These are phyloP conservation scores for Leccinellum albellum DNA, from an alignment of 768 basidiomycete species.

Conservation along the genomic window DNA sequence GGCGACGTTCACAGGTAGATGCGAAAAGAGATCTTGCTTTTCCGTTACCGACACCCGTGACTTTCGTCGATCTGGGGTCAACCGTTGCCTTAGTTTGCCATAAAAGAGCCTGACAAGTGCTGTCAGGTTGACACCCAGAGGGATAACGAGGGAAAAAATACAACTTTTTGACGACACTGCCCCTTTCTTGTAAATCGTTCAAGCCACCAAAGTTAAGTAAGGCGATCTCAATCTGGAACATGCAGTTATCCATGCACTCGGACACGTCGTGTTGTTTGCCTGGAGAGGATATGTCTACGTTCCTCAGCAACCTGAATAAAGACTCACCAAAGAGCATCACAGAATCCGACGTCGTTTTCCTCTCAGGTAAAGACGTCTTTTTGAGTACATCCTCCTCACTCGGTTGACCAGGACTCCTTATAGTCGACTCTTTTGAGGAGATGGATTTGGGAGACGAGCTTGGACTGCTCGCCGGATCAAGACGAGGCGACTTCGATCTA, in stretches of 20 bases:
- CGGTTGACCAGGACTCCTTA: constrained; percentile 23
- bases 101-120: constrained; percentile 69
- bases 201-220: constrained; percentile 63
- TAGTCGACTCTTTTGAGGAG: constrained; percentile 30
- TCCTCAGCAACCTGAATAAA: background rate
- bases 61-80: constrained; percentile 36
- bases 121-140: constrained; percentile 1
- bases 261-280: constrained; percentile 97
- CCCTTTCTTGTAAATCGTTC: constrained; percentile 46
- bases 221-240: constrained; percentile 97
- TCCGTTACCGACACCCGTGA: constrained; percentile 64
- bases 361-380: constrained; percentile 55
- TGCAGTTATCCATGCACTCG: constrained; percentile 99
- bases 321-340: constrained; percentile 86
- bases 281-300: constrained; percentile 26
- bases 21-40: constrained; percentile 90
- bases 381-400: constrained; percentile 32
- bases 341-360: constrained; percentile 59
- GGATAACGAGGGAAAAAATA: background rate
- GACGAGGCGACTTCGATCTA: constrained; percentile 35
- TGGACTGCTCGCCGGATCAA: constrained; percentile 28
- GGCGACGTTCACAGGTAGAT: constrained; percentile 89
- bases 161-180: constrained; percentile 84
- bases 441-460: constrained; percentile 24
- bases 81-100: constrained; percentile 73